These are phyloP conservation scores for Vanderwaltozyma yarrowii DNA, from an alignment of 805 yeast species.

Conservation along the genomic window DNA sequence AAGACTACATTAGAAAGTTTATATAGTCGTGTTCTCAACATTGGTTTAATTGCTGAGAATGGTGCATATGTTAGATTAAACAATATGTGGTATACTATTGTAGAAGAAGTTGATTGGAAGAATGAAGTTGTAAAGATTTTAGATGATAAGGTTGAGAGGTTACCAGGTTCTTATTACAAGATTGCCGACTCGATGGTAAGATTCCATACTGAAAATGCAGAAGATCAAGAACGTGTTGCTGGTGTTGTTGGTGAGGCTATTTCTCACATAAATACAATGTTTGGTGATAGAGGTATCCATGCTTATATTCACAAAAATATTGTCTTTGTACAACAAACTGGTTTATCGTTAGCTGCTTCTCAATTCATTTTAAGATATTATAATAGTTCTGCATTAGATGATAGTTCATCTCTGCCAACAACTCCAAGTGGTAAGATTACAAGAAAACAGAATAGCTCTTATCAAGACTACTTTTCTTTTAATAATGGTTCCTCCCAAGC, in stretches of 20 bases:
- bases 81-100: conserved; percentile 51
- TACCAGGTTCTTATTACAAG: conserved; percentile 68
- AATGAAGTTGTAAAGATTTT: conserved; percentile 26
- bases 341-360: conserved; percentile 47
- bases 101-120: conserved; percentile 40
- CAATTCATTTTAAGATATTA: conserved; percentile 38
- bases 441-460: conserved; percentile 1
- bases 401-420: conserved; percentile 20
- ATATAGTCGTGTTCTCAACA: conserved; percentile 53
- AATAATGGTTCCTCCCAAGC: conserved; percentile 6
- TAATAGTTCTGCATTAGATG: conserved; percentile 18
- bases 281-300: conserved; percentile 54
- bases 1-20: conserved; percentile 55
- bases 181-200: conserved; percentile 67
- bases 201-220: conserved; percentile 63
- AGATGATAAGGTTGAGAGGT: conserved; percentile 47
- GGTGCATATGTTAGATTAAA: conserved; percentile 68
- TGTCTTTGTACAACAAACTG: conserved; percentile 61
- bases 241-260: conserved; percentile 75
- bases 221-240: conserved; percentile 51
- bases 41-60: conserved; percentile 84
- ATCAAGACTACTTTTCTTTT: background rate
- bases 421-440: conserved; percentile 10
- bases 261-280: conserved; percentile 72
- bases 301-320: conserved; percentile 64